These are phyloP conservation scores for Coriaria nepalensis DNA, from an alignment of 306 rosid genomes.

Conservation along the genomic window DNA sequence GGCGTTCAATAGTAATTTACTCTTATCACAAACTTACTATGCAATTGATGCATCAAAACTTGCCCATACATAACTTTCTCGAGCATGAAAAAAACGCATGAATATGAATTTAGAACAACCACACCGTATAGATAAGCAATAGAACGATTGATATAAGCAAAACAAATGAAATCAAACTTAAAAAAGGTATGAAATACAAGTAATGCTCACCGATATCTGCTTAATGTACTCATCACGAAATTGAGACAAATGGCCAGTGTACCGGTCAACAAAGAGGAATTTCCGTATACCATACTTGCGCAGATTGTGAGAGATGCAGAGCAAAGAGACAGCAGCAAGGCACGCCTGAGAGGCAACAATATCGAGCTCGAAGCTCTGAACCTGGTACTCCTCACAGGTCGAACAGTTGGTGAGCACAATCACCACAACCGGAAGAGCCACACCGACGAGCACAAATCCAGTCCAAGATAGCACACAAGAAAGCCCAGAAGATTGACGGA, in stretches of 20 bases:
- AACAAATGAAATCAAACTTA: too few relatives aligned
- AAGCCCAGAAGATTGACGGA: conserved; percentile 22
- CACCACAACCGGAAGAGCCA: conserved; percentile 33
- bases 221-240: conserved; percentile 36
- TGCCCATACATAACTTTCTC: too few relatives aligned
- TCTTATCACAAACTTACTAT: too few relatives aligned
- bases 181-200: too few relatives aligned
- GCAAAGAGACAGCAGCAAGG: conserved; percentile 62
- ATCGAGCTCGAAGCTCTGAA: conserved; percentile 41
- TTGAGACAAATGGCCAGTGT: conserved; percentile 28
- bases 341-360: conserved; percentile 57
- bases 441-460: conserved; percentile 29
- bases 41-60: too few relatives aligned
- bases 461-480: conserved; percentile 34
- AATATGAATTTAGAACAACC: too few relatives aligned
- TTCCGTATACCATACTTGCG: conserved; percentile 53
- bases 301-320: conserved; percentile 47
- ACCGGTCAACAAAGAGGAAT: conserved; percentile 63
- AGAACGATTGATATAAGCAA: too few relatives aligned
- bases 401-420: conserved; percentile 26
- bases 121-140: too few relatives aligned
- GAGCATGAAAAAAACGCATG: too few relatives aligned
- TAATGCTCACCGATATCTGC: conserved; percentile 46
- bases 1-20: too few relatives aligned
- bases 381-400: conserved; percentile 31